phyloP scores from a whole-genome alignment of 2,329 filamentous ascomycete genomes.

The Fusarium marasasianum region DNA sequence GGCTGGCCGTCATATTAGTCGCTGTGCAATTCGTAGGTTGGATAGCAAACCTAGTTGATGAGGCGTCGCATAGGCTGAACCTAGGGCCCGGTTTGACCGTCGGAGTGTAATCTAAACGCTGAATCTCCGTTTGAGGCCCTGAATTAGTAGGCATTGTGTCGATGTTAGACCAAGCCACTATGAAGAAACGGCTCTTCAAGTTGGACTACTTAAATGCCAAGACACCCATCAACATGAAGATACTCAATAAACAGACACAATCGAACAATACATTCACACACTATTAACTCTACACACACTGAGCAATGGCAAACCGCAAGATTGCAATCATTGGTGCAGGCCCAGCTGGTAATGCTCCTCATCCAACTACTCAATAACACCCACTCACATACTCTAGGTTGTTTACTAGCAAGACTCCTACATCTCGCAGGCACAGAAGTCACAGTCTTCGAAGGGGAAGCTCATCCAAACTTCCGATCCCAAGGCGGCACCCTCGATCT shows the following conservation, averaged over 20 bases:
- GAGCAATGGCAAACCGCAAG: slow-evolving; percentile 35
- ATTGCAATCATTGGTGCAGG: slow-evolving; percentile 44
- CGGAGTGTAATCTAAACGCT: slow-evolving; percentile 1
- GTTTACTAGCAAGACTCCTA: slow-evolving; percentile 58
- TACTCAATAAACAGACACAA: background rate
- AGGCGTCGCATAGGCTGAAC: slow-evolving; percentile 20
- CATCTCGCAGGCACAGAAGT: slow-evolving; percentile 56
- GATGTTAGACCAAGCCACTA: background rate
- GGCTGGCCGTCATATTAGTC: background rate
- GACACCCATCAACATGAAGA: background rate
- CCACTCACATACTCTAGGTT: slow-evolving; percentile 33
- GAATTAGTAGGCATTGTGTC: background rate
- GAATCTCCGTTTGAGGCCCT: slow-evolving; percentile 11
- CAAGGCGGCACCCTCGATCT: slow-evolving; percentile 66
- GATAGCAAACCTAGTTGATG: background rate
- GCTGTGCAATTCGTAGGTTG: background rate
- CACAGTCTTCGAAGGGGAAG: slow-evolving; percentile 61
- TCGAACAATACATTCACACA: background rate
- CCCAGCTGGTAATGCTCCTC: slow-evolving; percentile 37
- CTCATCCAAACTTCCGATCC: slow-evolving; percentile 53
- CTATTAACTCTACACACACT: background rate
- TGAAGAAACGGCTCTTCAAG: background rate
- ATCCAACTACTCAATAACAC: background rate
- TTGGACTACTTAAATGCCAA: slow-evolving; percentile 14
- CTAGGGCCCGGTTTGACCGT: slow-evolving; percentile 20